Percentiles rank a stretch among this genome's conserved stretches.
Conservation (phyloP, 345 rosid species). For the Dipteronia dyeriana region DNA sequence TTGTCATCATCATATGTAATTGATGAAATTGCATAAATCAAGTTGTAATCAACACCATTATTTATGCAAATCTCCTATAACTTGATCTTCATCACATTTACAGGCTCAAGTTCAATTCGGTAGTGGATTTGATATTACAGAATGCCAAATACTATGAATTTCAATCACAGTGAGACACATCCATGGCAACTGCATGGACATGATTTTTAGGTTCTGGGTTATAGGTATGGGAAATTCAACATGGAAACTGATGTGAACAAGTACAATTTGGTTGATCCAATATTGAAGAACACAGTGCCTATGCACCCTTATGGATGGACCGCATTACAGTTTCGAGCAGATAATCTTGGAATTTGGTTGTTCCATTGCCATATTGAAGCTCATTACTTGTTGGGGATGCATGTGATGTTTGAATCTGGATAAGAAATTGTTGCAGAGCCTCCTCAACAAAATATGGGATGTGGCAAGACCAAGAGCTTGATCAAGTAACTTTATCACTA, state of each 20-base stretch:
- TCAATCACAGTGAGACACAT: too few relatives aligned
- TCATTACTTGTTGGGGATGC: slow-evolving; percentile 40
- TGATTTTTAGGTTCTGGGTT: slow-evolving; percentile 18
- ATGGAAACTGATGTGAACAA: not conserved
- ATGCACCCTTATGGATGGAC: slow-evolving; percentile 40
- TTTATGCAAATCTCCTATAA: too few relatives aligned
- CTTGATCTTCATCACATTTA: too few relatives aligned
- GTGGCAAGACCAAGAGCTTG: slow-evolving; percentile 19
- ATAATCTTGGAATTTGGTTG: slow-evolving; percentile 42
- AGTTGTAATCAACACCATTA: too few relatives aligned
- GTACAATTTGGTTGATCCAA: slow-evolving; percentile 28
- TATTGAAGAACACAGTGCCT: slow-evolving; percentile 33
- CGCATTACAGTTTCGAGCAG: slow-evolving; percentile 29
- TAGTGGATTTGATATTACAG: too few relatives aligned
- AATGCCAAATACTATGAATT: too few relatives aligned
- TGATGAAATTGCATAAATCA: too few relatives aligned
- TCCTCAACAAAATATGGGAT: slow-evolving; percentile 21
- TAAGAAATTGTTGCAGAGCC: slow-evolving; percentile 4
- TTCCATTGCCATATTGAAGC: slow-evolving; percentile 49
- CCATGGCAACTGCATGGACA: too few relatives aligned
- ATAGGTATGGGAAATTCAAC: slow-evolving; percentile 32
- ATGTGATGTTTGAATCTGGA: slow-evolving; percentile 32
- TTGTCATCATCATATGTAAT: too few relatives aligned
- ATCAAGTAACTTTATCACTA: not conserved
- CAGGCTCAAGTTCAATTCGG: too few relatives aligned